Evolutionary conservation across 176 grass and related monocot genomes (phyloP), one percentile per base, ranked within the genome.

Genomic region (Leersia perrieri): DNA sequence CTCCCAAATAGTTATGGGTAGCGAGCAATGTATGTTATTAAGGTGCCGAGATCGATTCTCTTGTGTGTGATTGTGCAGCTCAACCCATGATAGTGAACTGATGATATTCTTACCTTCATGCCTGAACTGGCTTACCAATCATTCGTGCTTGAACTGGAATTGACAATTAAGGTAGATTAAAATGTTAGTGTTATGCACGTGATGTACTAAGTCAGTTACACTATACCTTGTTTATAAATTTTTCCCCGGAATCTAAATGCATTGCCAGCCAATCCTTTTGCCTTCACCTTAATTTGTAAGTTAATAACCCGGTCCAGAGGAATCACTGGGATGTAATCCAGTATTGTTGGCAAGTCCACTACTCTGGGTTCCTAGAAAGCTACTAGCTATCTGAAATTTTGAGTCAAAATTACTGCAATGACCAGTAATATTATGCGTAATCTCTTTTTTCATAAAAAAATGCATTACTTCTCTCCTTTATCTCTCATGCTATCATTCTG

Each of bases 401-500:
- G 1, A 51, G 47, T 22, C 47, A 6, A 85, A 72, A 58, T 55
- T 68, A 22, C 8, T 3, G 30, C 7, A 30, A 31, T 74, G 7
- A 39, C 26, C 26, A 3, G 4, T n/a, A 33, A 73, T 42, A 49
- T 12, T 26, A 2, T 8, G 16, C 11, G n/a, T n/a, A n/a, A 3
- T 51, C 9, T 20, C 47, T 51, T 4, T 80, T 65, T n/a, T 69
- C 5, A 16, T 5, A 51, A 51, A 42, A 7, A 55, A 69, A n/a
- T 18, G 16, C 13, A 47, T 39, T 33, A 7, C 33, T 31, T 55
- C 25, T 66, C 23, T 88, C 60, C 9, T 36, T 78, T 47, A 4
- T 78, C 14, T 33, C 2, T 14, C 29, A 7, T 3, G 23, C 25
- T 26, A 62, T 67, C 86, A 33, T 88, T 53, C 63, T 87, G 66